Evolutionary conservation across 495 filamentous ascomycete genomes (phyloP), one percentile per base, ranked within the genome.

Genomic region (Xylaria curta): DNA sequence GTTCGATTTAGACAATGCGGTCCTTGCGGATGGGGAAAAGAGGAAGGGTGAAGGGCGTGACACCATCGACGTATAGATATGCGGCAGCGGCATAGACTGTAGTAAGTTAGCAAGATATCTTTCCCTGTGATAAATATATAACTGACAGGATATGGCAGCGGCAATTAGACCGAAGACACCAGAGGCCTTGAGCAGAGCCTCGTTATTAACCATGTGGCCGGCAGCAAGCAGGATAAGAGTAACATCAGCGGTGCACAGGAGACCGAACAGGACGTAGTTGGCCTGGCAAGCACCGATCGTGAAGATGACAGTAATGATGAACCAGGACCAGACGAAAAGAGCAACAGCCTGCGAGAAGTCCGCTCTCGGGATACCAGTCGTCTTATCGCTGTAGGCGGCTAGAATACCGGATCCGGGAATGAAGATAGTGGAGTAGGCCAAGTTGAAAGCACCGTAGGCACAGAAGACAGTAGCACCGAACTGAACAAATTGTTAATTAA

Each of bases 251-350:
- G 78, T 62, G 49, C 76, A 51, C 9, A 83, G 70, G 51, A 75
- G 75, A 17, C 73, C 51, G 47, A 81, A 74, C 19, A 83, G 62
- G 3, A 77, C 72, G 73, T 73, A 82, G 31, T 76, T 76, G 53
- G 69, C 75, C 42, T 78, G 75, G 65, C 77, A 73, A 26, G 80
- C 77, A 26, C 76, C 80, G 31, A 83, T 69, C n/a, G 78, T 79
- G 66, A 82, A 81, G 54, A 83, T 80, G 53, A 76, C 69, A 7
- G 73, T 80, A n/a, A 83, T 59, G 63, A 83, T 81, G 67, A 83
- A 80, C 80, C 81, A 83, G 24, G 76, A 77, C 81, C 81, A 82
- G 15, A 78, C 67, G 58, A 73, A 81, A 71, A 82, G 75, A 19
- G 77, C 79, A 46, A 82, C 71, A n/a, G 81, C 81, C 38, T 81